A percentile compares a stretch with the other conserved stretches of the same genome.
Conservation (phyloP, 1,284 basidiomycete genomes). For the Phylloporus gajari region DNA sequence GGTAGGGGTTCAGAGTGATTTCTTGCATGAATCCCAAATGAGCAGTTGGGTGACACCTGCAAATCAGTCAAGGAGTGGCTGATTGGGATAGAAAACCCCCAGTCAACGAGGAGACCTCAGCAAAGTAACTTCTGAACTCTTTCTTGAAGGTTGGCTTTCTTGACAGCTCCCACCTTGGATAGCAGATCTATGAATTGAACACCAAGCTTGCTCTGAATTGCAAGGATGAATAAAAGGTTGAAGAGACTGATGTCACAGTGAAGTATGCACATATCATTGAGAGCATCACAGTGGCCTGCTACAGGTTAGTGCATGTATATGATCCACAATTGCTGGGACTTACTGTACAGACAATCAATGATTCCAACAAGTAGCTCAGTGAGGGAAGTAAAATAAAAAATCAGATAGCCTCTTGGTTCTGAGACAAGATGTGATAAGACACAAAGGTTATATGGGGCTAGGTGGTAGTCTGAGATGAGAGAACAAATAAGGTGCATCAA, state of each 20-base stretch:
- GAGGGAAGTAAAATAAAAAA: neutral
- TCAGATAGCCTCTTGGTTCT: conserved; percentile 3
- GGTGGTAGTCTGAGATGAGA: neutral
- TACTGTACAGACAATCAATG: conserved; percentile 12
- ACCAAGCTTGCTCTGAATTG: neutral
- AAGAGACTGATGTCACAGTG: conserved; percentile 18
- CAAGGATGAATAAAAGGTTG: too few relatives aligned
- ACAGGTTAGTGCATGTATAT: neutral
- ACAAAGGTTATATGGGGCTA: neutral
- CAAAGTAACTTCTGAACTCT: neutral
- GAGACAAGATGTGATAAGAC: conserved; percentile 10
- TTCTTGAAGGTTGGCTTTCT: neutral
- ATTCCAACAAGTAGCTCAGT: conserved; percentile 9
- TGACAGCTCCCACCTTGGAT: neutral
- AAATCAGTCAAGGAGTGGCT: neutral
- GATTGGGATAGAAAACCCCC: conserved; percentile 9
- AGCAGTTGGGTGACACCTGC: neutral
- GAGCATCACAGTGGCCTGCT: conserved; percentile 10
- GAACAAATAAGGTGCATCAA: conserved; percentile 8
- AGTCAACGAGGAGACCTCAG: conserved; percentile 12
- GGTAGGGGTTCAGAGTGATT: neutral
- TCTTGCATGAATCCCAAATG: neutral
- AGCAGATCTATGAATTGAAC: neutral
- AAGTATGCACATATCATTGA: neutral
- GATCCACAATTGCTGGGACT: neutral